Percentiles rank a stretch among this genome's conserved stretches.
Conservation (phyloP, 1,139 yeast species). For the Debaryomyces sp. region DNA sequence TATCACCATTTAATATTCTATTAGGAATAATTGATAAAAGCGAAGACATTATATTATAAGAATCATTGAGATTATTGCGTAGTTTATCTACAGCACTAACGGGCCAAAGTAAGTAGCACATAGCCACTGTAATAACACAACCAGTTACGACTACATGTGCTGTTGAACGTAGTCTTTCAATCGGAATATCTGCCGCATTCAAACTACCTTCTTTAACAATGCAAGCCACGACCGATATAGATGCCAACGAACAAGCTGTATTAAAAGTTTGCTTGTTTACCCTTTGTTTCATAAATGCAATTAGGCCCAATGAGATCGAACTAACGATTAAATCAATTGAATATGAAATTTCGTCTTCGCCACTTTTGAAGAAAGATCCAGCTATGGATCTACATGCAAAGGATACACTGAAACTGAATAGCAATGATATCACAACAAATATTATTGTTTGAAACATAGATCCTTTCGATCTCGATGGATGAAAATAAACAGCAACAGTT, state of each 20-base stretch:
- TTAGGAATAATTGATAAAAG: slow-evolving; percentile 53
- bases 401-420: slow-evolving; percentile 60
- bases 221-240: slow-evolving; percentile 70
- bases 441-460: slow-evolving; percentile 75
- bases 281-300: slow-evolving; percentile 71
- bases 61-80: slow-evolving; percentile 51
- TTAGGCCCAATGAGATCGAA: slow-evolving; percentile 60
- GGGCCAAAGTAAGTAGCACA: slow-evolving; percentile 70
- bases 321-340: slow-evolving; percentile 57
- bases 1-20: slow-evolving; percentile 57
- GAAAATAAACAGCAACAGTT: slow-evolving; percentile 83
- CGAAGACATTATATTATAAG: slow-evolving; percentile 56
- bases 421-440: slow-evolving; percentile 59
- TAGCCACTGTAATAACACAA: slow-evolving; percentile 55
- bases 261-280: slow-evolving; percentile 72
- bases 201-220: slow-evolving; percentile 77
- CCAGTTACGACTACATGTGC: slow-evolving; percentile 66
- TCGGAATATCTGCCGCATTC: slow-evolving; percentile 63
- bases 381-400: slow-evolving; percentile 57
- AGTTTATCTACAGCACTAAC: slow-evolving; percentile 55
- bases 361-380: slow-evolving; percentile 46
- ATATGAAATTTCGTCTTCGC: slow-evolving; percentile 55
- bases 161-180: slow-evolving; percentile 56
- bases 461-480: slow-evolving; percentile 79
- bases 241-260: slow-evolving; percentile 79